Evolutionary conservation across 306 rosid genomes (phyloP).

Genomic region (Castanospermum australe): DNA sequence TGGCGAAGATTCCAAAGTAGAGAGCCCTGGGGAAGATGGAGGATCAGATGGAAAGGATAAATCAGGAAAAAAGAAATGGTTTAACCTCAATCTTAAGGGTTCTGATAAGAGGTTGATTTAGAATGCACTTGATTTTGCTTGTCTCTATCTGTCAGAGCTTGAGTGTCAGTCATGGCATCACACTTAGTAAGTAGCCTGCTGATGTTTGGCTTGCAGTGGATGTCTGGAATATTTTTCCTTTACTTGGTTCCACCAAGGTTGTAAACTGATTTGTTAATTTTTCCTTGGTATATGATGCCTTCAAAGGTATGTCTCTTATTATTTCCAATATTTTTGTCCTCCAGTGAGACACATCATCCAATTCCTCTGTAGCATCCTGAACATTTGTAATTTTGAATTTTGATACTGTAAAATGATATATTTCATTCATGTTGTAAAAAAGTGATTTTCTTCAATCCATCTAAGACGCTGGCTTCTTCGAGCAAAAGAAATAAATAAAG

Average conservation of each 20-base stretch:
- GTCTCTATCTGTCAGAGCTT: slow-evolving; percentile 26
- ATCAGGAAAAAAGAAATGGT: slow-evolving; percentile 94
- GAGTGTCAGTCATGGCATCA: slow-evolving; percentile 29
- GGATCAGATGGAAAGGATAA: slow-evolving; percentile 87
- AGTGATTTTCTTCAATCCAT: background rate
- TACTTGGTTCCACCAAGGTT: slow-evolving; percentile 43
- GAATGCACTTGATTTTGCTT: slow-evolving; percentile 21
- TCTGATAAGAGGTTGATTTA: slow-evolving; percentile 58
- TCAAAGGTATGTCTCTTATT: slow-evolving; percentile 40
- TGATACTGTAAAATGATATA: slow-evolving; percentile 37
- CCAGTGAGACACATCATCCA: slow-evolving; percentile 27
- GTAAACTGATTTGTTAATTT: slow-evolving; percentile 32
- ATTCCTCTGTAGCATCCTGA: slow-evolving; percentile 35
- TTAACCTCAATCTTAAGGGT: slow-evolving; percentile 73
- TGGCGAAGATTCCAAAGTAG: slow-evolving; percentile 63
- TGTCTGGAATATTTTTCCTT: slow-evolving; percentile 36
- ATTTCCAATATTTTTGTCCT: slow-evolving; percentile 34
- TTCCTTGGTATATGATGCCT: slow-evolving; percentile 45
- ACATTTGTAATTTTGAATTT: slow-evolving; percentile 33
- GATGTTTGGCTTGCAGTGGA: slow-evolving; percentile 39
- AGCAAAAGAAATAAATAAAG: background rate
- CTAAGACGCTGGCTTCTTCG: background rate
- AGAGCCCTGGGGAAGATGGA: slow-evolving; percentile 76
- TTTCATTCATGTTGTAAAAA: slow-evolving; percentile 43
- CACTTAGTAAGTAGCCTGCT: slow-evolving; percentile 27